These are phyloP conservation scores for Pseudoperonospora humuli DNA, from an alignment of 352 stramenopile species.

Conservation along the genomic window DNA sequence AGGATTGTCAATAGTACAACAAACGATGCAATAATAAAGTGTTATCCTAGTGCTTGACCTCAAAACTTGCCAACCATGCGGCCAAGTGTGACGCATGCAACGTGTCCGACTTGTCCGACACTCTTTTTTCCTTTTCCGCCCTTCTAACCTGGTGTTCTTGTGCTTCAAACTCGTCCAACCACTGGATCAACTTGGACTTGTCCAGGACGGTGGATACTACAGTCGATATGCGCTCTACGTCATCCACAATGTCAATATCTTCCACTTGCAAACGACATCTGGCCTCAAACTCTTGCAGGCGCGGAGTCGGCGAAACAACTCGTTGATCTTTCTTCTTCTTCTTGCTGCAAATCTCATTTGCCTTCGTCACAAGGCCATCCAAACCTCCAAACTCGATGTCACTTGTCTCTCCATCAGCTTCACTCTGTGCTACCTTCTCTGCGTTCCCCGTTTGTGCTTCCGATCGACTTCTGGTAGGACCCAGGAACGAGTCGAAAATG, in stretches of 20 bases:
- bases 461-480: not conserved
- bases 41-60: conserved; percentile 3
- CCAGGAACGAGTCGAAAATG: conserved; percentile 2
- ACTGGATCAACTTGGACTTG: conserved; percentile 8
- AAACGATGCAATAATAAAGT: not conserved
- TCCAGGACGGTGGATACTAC: not conserved
- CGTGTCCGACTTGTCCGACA: not conserved
- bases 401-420: not conserved
- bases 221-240: not conserved
- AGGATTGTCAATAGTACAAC: no score
- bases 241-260: not conserved
- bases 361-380: not conserved
- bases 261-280: conserved; percentile 1
- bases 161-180: conserved; percentile 12
- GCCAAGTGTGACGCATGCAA: not conserved
- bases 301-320: not conserved
- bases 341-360: not conserved
- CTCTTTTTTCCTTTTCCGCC: not conserved
- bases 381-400: not conserved
- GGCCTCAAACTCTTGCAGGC: conserved; percentile 2
- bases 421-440: not conserved
- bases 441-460: not conserved
- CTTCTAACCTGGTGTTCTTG: not conserved
- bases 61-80: conserved; percentile 4
- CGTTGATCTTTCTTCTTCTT: not conserved